A percentile compares a stretch with the other conserved stretches of the same genome.
These are phyloP conservation scores for Sequoia sempervirens DNA, from an alignment of 75 land plant genomes.

Conservation along the genomic window DNA sequence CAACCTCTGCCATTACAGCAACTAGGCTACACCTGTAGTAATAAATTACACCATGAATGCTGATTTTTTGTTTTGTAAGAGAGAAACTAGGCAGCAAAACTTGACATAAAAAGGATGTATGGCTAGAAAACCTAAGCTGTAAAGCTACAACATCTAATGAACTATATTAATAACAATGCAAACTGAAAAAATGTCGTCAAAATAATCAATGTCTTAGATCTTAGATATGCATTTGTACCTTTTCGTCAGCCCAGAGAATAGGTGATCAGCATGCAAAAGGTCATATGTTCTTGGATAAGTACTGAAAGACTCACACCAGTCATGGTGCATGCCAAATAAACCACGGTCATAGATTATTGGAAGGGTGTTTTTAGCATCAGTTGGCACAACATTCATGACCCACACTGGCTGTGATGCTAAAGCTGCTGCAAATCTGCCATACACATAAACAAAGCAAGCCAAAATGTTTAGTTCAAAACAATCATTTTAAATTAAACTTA, in stretches of 20 bases:
- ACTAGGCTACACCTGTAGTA: constrained; percentile 37
- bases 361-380: constrained; percentile 35
- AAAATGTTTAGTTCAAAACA: background rate
- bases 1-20: constrained; percentile 35
- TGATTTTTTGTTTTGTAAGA: background rate
- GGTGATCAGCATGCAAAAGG: constrained; percentile 43
- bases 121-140: background rate
- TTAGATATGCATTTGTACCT: constrained; percentile 14
- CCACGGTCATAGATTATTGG: constrained; percentile 44
- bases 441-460: background rate
- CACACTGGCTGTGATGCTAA: constrained; percentile 19
- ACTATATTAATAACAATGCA: background rate
- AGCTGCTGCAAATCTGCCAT: constrained; percentile 32
- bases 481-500: background rate
- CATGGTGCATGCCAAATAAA: constrained; percentile 41
- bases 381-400: constrained; percentile 38
- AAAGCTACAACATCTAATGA: background rate
- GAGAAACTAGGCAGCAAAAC: background rate
- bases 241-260: constrained; percentile 23
- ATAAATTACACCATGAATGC: background rate
- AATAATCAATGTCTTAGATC: background rate
- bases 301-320: constrained; percentile 51
- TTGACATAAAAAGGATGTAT: background rate
- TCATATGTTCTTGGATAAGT: constrained; percentile 47
- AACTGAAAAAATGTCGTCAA: background rate